These are phyloP conservation scores for Chlorokybus atmophyticus DNA, from an alignment of 139 green algal genomes.

Conservation along the genomic window DNA sequence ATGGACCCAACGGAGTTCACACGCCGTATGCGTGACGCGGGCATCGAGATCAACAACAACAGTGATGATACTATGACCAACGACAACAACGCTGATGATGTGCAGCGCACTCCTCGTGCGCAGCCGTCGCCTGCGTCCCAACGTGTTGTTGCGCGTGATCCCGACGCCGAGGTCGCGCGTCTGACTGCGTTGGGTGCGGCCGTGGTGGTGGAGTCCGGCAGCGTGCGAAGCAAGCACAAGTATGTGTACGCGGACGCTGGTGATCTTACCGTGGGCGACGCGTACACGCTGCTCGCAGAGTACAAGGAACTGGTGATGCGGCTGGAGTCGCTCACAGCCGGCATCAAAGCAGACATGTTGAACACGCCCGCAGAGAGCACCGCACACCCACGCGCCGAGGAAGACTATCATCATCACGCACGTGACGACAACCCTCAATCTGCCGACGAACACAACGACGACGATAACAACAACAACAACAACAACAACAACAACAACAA, in stretches of 20 bases:
- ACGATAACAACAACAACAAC: too few species aligned
- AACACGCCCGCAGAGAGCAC: too few species aligned
- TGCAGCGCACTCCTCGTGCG: too few species aligned
- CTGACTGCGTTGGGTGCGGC: background rate
- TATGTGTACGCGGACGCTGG: constrained; percentile 48
- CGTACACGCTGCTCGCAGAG: constrained; percentile 42
- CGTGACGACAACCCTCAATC: too few species aligned
- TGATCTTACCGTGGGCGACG: constrained; percentile 53
- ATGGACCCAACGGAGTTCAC: constrained; percentile 13
- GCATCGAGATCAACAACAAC: background rate
- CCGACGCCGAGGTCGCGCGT: too few species aligned
- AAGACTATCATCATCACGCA: too few species aligned
- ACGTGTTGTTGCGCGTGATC: too few species aligned
- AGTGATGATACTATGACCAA: background rate
- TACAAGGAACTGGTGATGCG: constrained; percentile 75
- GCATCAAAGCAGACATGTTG: too few species aligned
- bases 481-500: too few species aligned
- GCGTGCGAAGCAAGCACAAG: constrained; percentile 19
- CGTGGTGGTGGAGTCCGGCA: constrained; percentile 1
- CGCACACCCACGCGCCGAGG: too few species aligned
- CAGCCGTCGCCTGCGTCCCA: too few species aligned
- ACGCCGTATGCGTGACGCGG: background rate
- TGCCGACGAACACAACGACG: too few species aligned
- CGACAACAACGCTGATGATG: background rate
- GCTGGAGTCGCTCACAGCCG: constrained; percentile 42